Base-by-base conservation (phyloP, 306 rosid genomes). In the Dryas drummondii region DNA sequence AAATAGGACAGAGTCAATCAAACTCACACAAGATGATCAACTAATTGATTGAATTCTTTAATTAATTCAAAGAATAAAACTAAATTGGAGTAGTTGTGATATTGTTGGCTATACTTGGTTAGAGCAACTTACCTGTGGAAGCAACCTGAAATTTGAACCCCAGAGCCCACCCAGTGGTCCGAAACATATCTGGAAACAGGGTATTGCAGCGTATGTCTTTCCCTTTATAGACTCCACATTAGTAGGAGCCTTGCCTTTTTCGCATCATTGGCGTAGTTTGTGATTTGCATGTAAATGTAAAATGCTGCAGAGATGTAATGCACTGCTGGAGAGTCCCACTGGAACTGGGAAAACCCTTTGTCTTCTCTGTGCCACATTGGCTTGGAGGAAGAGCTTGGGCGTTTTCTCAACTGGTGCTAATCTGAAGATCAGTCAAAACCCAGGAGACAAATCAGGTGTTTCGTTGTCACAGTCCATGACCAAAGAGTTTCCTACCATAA, bases 311-410 rank as follows among this genome's bases (percentile, higher is more conserved):
- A 89, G 76, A 77, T 52, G 88, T 58, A 94, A 94, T 70, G 98
- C 98, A 44, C 82, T 94, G 68, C 73, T 94, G 88, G 98, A 94
- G 91, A 94, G 98, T 86, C 98, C 98, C 9, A 91, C 97, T 1
- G 97, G 98, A 76, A 94, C 98, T 50, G 98, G 98, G 61, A 94
- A 94, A 82, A 94, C 98, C 3, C 84, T 94, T 19, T 94, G 97
- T 86, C 96, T 94, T 83, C 91, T 94, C 2, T 94, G 98, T 54
- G 98, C 98, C 75, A 88, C 97, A 40, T 73, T 94, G 84, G 96
- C 96, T 22, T 94, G 97, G 97, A 85, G 97, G 80, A 91, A 90
- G 87, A 90, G 96, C 77, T 81, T 94, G 86, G 98, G 97, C 14
- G 73, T 70, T 77, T 94, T 91, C 88, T 83, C 91, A 3, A 81